phyloP scores from a whole-genome alignment of 139 green algal species.

The Gonium pectorale region DNA sequence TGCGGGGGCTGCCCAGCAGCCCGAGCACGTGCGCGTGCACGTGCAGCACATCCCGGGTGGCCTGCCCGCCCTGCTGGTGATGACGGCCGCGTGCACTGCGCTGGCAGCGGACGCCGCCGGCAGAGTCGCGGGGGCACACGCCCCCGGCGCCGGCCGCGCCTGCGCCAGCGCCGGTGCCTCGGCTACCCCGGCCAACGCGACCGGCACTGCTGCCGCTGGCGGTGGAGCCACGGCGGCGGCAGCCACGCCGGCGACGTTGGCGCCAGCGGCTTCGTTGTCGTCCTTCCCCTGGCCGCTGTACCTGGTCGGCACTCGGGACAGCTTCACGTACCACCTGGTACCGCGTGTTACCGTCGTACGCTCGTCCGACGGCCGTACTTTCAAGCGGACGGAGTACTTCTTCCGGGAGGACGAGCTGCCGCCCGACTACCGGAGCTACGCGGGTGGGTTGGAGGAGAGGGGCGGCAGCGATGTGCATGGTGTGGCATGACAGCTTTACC shows the following conservation, averaged over 20 bases:
- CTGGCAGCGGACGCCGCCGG: not conserved
- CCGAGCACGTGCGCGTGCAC: not conserved
- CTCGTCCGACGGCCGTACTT: slow-evolving; percentile 42
- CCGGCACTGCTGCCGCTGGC: not conserved
- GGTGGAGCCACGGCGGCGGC: not conserved
- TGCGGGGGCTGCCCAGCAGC: not conserved
- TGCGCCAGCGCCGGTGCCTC: not conserved
- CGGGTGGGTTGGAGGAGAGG: not conserved
- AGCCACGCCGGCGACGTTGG: not conserved
- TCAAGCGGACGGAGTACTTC: slow-evolving; percentile 67
- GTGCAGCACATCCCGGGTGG: not conserved
- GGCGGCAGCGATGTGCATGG: not conserved
- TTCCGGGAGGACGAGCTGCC: slow-evolving; percentile 62
- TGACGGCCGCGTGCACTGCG: slow-evolving; percentile 39
- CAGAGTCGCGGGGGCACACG: no score
- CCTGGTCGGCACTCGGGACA: slow-evolving; percentile 75
- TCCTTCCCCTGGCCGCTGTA: slow-evolving; percentile 74
- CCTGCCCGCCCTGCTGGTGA: slow-evolving; percentile 4
- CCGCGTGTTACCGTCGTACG: slow-evolving; percentile 37
- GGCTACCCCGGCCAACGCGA: no score
- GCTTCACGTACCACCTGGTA: slow-evolving; percentile 70
- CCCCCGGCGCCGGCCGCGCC: not conserved
- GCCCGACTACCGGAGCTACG: slow-evolving; percentile 55
- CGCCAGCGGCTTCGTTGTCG: not conserved
- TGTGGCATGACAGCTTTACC: no score